Evolutionary conservation across 1,284 basidiomycete species (phyloP), one percentile per base, ranked within the genome.

Genomic region (Moesziomyces sp.): DNA sequence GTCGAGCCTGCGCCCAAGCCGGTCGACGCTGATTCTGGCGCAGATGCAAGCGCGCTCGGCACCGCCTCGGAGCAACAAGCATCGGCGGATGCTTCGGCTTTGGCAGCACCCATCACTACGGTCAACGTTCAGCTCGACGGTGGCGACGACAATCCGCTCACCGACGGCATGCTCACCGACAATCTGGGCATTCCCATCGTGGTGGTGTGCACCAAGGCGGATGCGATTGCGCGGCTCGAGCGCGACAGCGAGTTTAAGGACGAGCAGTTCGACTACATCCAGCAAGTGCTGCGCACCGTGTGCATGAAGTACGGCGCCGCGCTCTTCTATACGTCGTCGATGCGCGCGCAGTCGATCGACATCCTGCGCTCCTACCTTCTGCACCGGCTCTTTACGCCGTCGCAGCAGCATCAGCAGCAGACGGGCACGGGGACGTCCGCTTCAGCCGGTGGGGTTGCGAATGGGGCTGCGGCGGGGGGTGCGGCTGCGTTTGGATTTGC

Each of bases 281-380:
- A 98, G 90, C 96, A 99, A 81, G 90, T 93, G 23, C 87, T 99
- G 54, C 89, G 96, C 30, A 93, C 93, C 0, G 89, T 98, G 61
- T 97, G 93, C 80, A 86, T 98, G 52, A 92, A 93, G 85, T 97
- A 97, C 82, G 97, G 97, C 23, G 94, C 96, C 0, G 89, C 90
- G 0, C 85, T 99, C 46, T 96, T 97, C 85, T 97, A 95, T 81
- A 94, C 94, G 0, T 93, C 94, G 0, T 90, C 89, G 7, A 82
- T 85, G 3, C 88, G 91, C 49, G 92, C 94, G 3, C 83, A 88
- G n/a, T 93, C 92, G 0, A 88, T 94, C 52, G 88, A 90, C 56
- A 87, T 90, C 2, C 87, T 99, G 35, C 89, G 94, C n/a, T 90
- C 93, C 67, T 94, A 97, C 81, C 87, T 91, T 19, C 86, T 97